Base-by-base conservation (phyloP, 768 basidiomycete genomes). In the Chlorophyllum brunneum region DNA sequence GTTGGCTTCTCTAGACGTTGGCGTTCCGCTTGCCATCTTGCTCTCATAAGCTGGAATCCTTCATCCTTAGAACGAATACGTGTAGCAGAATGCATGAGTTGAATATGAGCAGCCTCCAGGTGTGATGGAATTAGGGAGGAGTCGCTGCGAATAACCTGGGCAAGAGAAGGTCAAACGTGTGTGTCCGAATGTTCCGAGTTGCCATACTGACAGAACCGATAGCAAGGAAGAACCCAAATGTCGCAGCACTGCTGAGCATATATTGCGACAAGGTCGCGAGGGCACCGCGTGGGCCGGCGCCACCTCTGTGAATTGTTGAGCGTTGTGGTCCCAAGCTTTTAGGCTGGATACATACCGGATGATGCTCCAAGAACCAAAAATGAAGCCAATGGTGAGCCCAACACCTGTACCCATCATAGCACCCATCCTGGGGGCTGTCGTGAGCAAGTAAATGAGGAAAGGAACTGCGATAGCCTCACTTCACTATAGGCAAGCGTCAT, bases 181-280 rank as follows among this genome's bases (percentile, higher is more conserved):
- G 22, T 9, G 51, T 47, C 20, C 31, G 48, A 23, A 16, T 40
- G 20, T 34, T n/a, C 7, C 13, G 20, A 22, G 27, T 43, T 24
- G 11, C 26, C 13, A 27, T 24, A 54, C 83, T 61, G 63, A 95
- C 93, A 26, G 93, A 93, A 63, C 92, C 89, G 63, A 97, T 91
- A 34, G 92, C 82, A 55, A 98, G 85, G 85, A 98, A 98, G 75
- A 98, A 98, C 2, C 86, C 87, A 68, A 99, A 98, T 0, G 95
- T 97, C 6, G 95, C 95, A 4, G 92, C 95, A 61, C 95, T 98
- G 62, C 91, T 92, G 24, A 98, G 81, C 97, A 99, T 99, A 69
- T 98, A 98, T 62, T 95, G 92, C 11, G 95, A 95, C 45, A 99
- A 81, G 1, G 97, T 97, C 3, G 92, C 86, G 22, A 98, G 74